Conservation (phyloP, 768 basidiomycete genomes). For the Nevesoporus exiguus region DNA sequence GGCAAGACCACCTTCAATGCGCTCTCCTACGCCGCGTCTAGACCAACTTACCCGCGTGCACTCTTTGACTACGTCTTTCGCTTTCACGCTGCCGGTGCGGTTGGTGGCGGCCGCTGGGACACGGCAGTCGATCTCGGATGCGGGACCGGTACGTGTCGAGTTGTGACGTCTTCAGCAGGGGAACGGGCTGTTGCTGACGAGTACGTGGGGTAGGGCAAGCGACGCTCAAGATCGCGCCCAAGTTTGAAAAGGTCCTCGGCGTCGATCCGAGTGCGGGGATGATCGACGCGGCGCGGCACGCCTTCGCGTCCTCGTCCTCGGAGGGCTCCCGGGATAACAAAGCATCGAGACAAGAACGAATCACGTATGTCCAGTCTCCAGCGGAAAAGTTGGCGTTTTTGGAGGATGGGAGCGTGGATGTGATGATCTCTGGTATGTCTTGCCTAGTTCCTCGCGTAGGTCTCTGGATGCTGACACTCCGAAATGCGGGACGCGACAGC, state of each 20-base stretch:
- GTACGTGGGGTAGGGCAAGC: conserved; percentile 55
- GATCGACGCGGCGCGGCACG: conserved; percentile 52
- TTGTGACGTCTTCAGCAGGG: no score
- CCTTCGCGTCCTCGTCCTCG: background rate
- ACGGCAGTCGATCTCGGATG: conserved; percentile 76
- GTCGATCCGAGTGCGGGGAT: conserved; percentile 73
- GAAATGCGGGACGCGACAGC: conserved; percentile 37
- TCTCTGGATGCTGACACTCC: background rate
- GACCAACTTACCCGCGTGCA: conserved; percentile 69
- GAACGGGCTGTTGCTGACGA: background rate
- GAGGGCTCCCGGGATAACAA: no score
- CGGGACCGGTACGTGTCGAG: conserved; percentile 60
- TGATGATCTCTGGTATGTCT: conserved; percentile 59
- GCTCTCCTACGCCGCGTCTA: conserved; percentile 57
- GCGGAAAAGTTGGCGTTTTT: conserved; percentile 58
- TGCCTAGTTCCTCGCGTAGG: background rate
- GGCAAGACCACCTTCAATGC: conserved; percentile 69
- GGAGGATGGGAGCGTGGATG: conserved; percentile 55
- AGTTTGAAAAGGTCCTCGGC: conserved; percentile 65
- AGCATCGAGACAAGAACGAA: background rate
- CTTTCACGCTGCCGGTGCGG: conserved; percentile 44
- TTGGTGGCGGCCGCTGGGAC: conserved; percentile 39
- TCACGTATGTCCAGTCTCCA: conserved; percentile 37
- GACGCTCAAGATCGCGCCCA: conserved; percentile 49
- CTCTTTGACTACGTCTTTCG: conserved; percentile 61